Evolutionary conservation across 2,329 filamentous ascomycete genomes (phyloP), one percentile per base, ranked within the genome.

Genomic region (Penicillium janthinellum): DNA sequence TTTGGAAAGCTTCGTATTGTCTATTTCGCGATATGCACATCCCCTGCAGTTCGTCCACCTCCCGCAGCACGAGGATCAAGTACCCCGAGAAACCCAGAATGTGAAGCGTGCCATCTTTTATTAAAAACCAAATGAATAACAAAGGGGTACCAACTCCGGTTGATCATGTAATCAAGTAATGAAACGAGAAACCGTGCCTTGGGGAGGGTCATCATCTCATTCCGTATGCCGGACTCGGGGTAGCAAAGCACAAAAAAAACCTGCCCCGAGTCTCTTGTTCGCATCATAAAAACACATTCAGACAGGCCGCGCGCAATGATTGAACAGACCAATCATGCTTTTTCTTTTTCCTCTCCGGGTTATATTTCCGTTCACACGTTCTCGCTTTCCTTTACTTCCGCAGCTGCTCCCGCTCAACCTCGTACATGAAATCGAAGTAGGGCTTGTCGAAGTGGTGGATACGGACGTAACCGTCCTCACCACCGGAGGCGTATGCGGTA

Each of bases 401-500:
- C 72, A 81, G 65, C 73, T 81, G 78, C 83, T 97, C 93, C 79
- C 93, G 86, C 87, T 99, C 95, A 63, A 98, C 95, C 84, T 99
- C 95, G 79, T 96, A 99, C 84, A 90, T 87, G 82, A 99, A 99
- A 80, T 99, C 95, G 78, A 95, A 98, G 85, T 97, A 99, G 64
- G 90, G 87, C 85, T 96, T 96, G 82, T 99, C 95, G 80, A 99
- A 99, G 81, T 96, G 92, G 82, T 99, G 95, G 69, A 98, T 89
- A 74, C 95, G 91, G 66, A 99, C 94, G 82, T 99, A 99, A 73
- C 95, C 95, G 79, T 99, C 95, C 83, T 99, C 95, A 80, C 93
- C 94, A 70, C 95, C 95, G 73, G 90, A 94, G 73, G 92, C 93
- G 81, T 99, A 99, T 72, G 91, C 88, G 75, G 90, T 93, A 73